Base-by-base conservation (phyloP, 1,284 basidiomycete genomes). In the Trichosporon ovoides region DNA sequence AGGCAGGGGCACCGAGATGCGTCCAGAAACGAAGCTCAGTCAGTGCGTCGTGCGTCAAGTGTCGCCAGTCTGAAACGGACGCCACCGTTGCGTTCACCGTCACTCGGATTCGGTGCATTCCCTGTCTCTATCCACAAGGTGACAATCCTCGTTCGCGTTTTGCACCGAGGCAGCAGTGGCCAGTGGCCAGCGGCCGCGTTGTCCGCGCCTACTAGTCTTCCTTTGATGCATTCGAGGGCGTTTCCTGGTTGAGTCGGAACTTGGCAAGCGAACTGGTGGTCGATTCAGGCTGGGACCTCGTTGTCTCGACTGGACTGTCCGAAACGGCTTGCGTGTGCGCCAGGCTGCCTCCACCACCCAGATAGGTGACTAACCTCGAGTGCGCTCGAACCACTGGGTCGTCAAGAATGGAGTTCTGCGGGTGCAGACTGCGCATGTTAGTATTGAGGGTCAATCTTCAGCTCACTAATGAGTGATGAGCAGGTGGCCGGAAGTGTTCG, bases 391-490 rank as follows among this genome's bases (percentile, higher is more conserved):
- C 70, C 12, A 58, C 53, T 4, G 62, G 64, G 57, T 67, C 58
- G 28, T 70, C 61, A 19, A 72, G 63, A 37, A 72, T 68, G 11
- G 61, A 66, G 50, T 67, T 56, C 28, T 34, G 53, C 0, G 53
- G 49, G n/a, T 59, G 38, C 12, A 72, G 56, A 40, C 67, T 68
- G 43, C 28, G 24, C 12, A 9, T 16, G 54, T 53, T 24, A 60
- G 56, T 33, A n/a, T n/a, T 16, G 40, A 18, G 20, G n/a, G 36
- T 16, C 14, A 10, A 60, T 5, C 12, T 16, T 6, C 37, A 20
- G 14, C 66, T 51, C 52, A 69, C 67, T 72, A 72, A 60, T 70
- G 67, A 4, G 62, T 52, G n/a, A 63, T 22, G 22, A 72, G 58
- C 3, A 70, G 57, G 58, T 72, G 68, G 9, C 70, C 70, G 0